Percentiles rank a stretch among this genome's conserved stretches.
These are phyloP conservation scores for Clonostachys solani DNA, from an alignment of 2,329 filamentous ascomycete genomes.

Conservation along the genomic window DNA sequence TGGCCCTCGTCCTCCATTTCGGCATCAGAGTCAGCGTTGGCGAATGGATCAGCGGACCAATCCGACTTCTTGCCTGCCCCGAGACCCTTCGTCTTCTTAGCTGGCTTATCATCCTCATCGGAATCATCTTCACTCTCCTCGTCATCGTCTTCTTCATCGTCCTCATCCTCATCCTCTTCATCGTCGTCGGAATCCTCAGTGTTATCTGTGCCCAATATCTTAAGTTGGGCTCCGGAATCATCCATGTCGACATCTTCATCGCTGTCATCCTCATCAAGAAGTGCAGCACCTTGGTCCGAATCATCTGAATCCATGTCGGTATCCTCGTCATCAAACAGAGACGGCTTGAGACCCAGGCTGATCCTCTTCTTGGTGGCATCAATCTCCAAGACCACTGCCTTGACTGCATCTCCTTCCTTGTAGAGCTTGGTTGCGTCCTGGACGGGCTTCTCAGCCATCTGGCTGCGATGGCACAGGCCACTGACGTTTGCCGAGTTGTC, in stretches of 20 bases:
- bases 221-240: constrained; percentile 35
- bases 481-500: constrained; percentile 86
- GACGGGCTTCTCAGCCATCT: constrained; percentile 83
- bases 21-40: constrained; percentile 48
- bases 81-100: constrained; percentile 49
- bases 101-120: constrained; percentile 31
- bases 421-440: constrained; percentile 87
- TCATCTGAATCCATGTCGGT: constrained; percentile 44
- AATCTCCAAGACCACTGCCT: constrained; percentile 81
- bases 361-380: constrained; percentile 73
- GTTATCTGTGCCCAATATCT: constrained; percentile 43
- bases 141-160: constrained; percentile 31
- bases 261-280: constrained; percentile 37
- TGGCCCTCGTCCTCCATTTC: constrained; percentile 19
- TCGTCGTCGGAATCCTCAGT: constrained; percentile 30
- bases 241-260: constrained; percentile 46
- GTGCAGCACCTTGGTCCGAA: constrained; percentile 34
- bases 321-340: constrained; percentile 70
- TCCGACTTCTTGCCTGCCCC: constrained; percentile 79
- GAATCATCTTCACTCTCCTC: constrained; percentile 27
- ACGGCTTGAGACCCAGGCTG: constrained; percentile 88
- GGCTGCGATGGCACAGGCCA: constrained; percentile 85
- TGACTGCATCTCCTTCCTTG: constrained; percentile 86
- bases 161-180: constrained; percentile 24
- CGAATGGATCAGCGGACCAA: constrained; percentile 73